These are phyloP conservation scores for Daldinia childiae DNA, from an alignment of 495 filamentous ascomycete genomes.

Conservation along the genomic window DNA sequence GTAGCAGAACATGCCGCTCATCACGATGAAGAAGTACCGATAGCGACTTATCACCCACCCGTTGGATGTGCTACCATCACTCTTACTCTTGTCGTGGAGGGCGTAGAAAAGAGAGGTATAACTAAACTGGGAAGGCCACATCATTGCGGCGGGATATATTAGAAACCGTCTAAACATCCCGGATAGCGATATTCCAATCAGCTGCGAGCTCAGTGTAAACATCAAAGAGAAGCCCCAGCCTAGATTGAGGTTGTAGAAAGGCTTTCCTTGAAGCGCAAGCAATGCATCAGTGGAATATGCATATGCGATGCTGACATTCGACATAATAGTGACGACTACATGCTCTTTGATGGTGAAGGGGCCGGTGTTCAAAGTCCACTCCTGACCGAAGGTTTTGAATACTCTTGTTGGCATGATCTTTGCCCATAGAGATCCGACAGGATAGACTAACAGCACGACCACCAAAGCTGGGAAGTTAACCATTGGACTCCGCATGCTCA, in stretches of 20 bases:
- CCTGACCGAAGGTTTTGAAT: conserved; percentile 60
- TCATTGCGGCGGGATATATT: conserved; percentile 68
- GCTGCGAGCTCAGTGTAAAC: conserved; percentile 69
- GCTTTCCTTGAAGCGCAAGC: conserved; percentile 57
- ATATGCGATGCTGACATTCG: conserved; percentile 50
- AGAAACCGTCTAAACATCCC: conserved; percentile 69
- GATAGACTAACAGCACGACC: conserved; percentile 66
- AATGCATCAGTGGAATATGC: conserved; percentile 69
- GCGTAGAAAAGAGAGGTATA: conserved; percentile 68
- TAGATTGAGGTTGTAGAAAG: conserved; percentile 67
- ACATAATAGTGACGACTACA: conserved; percentile 69
- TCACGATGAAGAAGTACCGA: conserved; percentile 66
- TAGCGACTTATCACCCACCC: conserved; percentile 70
- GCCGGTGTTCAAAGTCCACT: conserved; percentile 65
- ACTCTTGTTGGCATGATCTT: conserved; percentile 60
- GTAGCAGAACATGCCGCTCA: conserved; percentile 65
- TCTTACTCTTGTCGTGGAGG: conserved; percentile 65
- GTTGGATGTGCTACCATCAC: conserved; percentile 59
- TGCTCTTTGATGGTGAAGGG: conserved; percentile 74
- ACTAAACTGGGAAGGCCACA: conserved; percentile 69
- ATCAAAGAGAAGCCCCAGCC: conserved; percentile 70
- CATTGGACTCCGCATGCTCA: conserved; percentile 61
- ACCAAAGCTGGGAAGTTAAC: conserved; percentile 69
- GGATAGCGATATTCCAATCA: conserved; percentile 70
- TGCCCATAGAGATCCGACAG: conserved; percentile 65